These are phyloP conservation scores for Trypanosoma theileri DNA, from an alignment of 208 protist species.

Conservation along the genomic window DNA sequence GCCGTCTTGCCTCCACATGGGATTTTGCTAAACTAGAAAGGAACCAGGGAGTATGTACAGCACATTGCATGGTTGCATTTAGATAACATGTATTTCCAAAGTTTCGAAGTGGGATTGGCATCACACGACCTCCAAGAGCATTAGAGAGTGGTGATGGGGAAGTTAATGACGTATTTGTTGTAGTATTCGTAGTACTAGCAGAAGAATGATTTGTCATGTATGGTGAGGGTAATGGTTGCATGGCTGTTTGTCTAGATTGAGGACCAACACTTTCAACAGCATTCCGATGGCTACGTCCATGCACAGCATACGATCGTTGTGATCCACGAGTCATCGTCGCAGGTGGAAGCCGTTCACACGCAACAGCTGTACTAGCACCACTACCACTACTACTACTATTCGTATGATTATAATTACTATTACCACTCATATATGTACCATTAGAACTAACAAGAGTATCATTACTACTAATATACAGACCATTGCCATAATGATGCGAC, in stretches of 20 bases:
- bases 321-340: no score
- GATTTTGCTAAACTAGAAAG: conserved; percentile 32
- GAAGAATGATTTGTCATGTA: no score
- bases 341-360: no score
- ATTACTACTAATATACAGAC: neutral
- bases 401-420: neutral
- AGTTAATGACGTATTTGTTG: neutral
- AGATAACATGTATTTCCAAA: conserved; percentile 97
- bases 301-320: no score
- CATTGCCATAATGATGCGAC: neutral
- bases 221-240: no score
- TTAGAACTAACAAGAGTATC: neutral
- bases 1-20: conserved; percentile 8
- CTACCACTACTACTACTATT: neutral
- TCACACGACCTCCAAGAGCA: no score
- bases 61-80: conserved; percentile 94
- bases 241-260: no score
- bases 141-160: neutral
- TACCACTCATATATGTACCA: neutral
- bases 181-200: neutral
- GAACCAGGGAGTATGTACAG: conserved; percentile 67
- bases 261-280: no score
- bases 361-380: neutral
- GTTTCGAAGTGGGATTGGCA: conserved; percentile 70
- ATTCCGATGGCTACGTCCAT: no score